A percentile compares a stretch with the other conserved stretches of the same genome.
These are phyloP conservation scores for Pseudocercospora macadamiae DNA, from an alignment of 2,329 filamentous ascomycete species.

Conservation along the genomic window DNA sequence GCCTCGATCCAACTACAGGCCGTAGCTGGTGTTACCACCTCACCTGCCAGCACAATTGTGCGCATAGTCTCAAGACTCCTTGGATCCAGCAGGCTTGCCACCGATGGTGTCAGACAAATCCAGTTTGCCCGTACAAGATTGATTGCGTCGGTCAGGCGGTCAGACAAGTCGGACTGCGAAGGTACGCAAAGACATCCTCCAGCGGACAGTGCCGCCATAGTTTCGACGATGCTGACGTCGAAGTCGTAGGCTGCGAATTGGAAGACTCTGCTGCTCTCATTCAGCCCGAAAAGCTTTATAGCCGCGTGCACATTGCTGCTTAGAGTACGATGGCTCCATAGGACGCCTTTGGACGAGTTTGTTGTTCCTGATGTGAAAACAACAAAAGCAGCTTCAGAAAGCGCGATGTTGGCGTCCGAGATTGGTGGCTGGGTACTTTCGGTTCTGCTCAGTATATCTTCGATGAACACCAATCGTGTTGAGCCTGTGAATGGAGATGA, in stretches of 20 bases:
- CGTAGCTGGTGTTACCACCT: constrained; percentile 2
- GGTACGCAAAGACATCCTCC: constrained; percentile 20
- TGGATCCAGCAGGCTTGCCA: constrained; percentile 53
- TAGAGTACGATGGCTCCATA: constrained; percentile 7
- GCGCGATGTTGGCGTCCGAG: neutral
- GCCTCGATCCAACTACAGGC: constrained; percentile 2
- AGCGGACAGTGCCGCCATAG: constrained; percentile 15
- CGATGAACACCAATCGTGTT: neutral
- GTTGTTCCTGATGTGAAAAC: constrained; percentile 12
- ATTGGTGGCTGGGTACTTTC: no score
- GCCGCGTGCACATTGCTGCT: constrained; percentile 1
- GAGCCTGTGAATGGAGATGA: no score
- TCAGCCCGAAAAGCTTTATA: neutral
- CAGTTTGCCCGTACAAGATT: constrained; percentile 32
- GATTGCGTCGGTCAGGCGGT: constrained; percentile 52
- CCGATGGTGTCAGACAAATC: constrained; percentile 59
- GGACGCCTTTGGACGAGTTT: constrained; percentile 1
- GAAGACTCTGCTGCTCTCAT: constrained; percentile 14
- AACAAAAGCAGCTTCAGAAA: neutral
- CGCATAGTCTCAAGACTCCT: constrained; percentile 41
- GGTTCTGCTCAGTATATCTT: neutral
- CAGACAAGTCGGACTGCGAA: constrained; percentile 48
- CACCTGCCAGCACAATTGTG: constrained; percentile 13
- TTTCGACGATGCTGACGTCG: constrained; percentile 19
- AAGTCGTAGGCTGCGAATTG: constrained; percentile 28